Evolutionary conservation across 495 filamentous ascomycete species (phyloP).

Genomic region (Tuber indicum): DNA sequence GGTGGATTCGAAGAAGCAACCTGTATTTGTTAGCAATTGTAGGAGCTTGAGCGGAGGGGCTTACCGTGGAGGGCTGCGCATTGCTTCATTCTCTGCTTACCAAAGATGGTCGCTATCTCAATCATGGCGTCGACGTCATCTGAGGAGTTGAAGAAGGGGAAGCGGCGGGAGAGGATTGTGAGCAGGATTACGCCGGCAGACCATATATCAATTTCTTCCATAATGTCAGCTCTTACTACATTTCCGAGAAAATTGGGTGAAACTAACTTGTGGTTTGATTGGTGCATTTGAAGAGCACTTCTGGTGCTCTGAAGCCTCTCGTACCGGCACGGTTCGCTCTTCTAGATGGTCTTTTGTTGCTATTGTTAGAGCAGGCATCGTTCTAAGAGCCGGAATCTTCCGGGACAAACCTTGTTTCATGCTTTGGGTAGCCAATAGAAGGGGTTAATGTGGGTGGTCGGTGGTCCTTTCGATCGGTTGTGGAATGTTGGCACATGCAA

Average conservation of each 20-base stretch:
- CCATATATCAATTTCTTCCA: constrained; percentile 83
- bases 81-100: constrained; percentile 69
- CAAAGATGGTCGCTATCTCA: constrained; percentile 93
- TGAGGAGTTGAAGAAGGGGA: constrained; percentile 96
- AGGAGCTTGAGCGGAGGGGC: not conserved
- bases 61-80: constrained; percentile 76
- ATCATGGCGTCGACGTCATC: constrained; percentile 97
- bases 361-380: not conserved
- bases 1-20: constrained; percentile 74
- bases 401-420: constrained; percentile 49
- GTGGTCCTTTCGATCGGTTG: constrained; percentile 40
- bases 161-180: constrained; percentile 79
- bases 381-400: not conserved
- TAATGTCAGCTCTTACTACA: constrained; percentile 12
- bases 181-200: constrained; percentile 89
- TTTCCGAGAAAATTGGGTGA: not conserved
- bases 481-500: constrained; percentile 60
- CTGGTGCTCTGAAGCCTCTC: constrained; percentile 87
- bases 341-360: constrained; percentile 62
- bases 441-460: constrained; percentile 47
- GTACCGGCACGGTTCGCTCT: constrained; percentile 95
- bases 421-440: constrained; percentile 70
- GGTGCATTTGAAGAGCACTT: constrained; percentile 96
- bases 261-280: constrained; percentile 69
- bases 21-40: constrained; percentile 12